phyloP scores from a whole-genome alignment of 2,329 filamentous ascomycete species.

The Trematosphaeria pertusa region DNA sequence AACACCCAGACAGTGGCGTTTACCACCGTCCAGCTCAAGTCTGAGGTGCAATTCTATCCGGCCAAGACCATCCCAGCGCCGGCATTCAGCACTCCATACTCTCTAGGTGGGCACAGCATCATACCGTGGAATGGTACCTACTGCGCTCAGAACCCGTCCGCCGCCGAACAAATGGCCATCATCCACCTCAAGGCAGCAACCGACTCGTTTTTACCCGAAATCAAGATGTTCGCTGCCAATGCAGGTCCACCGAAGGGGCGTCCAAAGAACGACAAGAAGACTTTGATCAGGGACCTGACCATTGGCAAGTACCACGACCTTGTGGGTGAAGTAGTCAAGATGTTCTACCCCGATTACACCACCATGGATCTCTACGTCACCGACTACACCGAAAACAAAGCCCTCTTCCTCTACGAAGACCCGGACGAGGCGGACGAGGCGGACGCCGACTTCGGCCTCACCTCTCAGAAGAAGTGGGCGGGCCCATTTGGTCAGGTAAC shows the following conservation, averaged over 20 bases:
- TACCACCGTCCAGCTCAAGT: no score
- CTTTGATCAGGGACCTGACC: conserved; percentile 68
- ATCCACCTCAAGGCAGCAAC: conserved; percentile 32
- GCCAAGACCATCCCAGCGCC: no score
- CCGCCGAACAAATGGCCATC: conserved; percentile 31
- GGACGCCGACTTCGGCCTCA: conserved; percentile 19
- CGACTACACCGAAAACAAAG: conserved; percentile 78
- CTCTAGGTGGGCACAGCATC: no score
- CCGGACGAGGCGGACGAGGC: conserved; percentile 41
- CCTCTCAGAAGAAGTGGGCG: conserved; percentile 62
- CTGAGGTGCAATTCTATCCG: no score
- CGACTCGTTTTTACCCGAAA: conserved; percentile 15
- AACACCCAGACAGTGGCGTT: no score
- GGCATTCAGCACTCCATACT: no score
- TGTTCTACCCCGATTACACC: conserved; percentile 42
- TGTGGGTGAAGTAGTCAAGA: conserved; percentile 72
- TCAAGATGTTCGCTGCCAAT: no score
- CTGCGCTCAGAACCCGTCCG: conserved; percentile 14
- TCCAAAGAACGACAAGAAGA: conserved; percentile 46
- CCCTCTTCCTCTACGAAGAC: conserved; percentile 64
- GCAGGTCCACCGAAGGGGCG: no score
- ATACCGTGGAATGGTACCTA: no score
- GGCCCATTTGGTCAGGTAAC: conserved; percentile 78
- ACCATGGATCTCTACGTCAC: conserved; percentile 74
- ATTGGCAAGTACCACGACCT: conserved; percentile 69